phyloP scores from a whole-genome alignment of 1,139 yeast genomes.

The Wickerhamomyces sp. region DNA sequence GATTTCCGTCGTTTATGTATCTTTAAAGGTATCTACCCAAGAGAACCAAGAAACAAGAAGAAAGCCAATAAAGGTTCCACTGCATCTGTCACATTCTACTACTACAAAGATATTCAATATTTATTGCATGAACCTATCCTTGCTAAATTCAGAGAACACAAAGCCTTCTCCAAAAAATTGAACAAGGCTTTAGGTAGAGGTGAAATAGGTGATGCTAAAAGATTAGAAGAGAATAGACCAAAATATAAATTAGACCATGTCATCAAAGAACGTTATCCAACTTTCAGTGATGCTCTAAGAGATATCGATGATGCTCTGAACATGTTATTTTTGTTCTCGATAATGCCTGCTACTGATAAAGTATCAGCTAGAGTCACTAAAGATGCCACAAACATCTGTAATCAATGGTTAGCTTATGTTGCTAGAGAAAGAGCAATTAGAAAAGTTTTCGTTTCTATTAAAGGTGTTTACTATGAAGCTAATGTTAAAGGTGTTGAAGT shows the following conservation, averaged over 20 bases:
- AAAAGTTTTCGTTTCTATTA: conserved; percentile 92
- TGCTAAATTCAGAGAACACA: conserved; percentile 90
- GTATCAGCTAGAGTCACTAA: conserved; percentile 75
- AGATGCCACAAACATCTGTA: conserved; percentile 82
- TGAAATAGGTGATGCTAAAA: conserved; percentile 84
- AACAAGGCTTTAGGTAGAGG: conserved; percentile 90
- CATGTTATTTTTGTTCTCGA: conserved; percentile 90
- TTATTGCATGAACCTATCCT: conserved; percentile 93
- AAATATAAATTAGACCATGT: conserved; percentile 83
- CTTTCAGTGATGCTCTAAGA: conserved; percentile 86
- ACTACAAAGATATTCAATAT: conserved; percentile 90
- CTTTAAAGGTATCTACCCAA: conserved; percentile 92
- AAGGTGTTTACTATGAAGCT: conserved; percentile 96
- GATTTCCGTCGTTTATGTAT: conserved; percentile 97
- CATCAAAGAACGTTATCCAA: conserved; percentile 92
- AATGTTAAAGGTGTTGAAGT: conserved; percentile 85
- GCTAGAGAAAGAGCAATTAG: conserved; percentile 78
- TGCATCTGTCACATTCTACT: conserved; percentile 93
- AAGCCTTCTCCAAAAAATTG: conserved; percentile 86
- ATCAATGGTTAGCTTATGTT: conserved; percentile 94
- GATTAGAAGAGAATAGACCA: conserved; percentile 76
- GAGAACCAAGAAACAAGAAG: conserved; percentile 95
- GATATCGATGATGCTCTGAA: conserved; percentile 94
- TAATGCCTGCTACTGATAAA: conserved; percentile 89
- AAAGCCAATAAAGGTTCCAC: conserved; percentile 97